Percentiles rank a stretch among this genome's conserved stretches.
phyloP scores from a whole-genome alignment of 2,329 filamentous ascomycete genomes.

The Lachnellula willkommii region DNA sequence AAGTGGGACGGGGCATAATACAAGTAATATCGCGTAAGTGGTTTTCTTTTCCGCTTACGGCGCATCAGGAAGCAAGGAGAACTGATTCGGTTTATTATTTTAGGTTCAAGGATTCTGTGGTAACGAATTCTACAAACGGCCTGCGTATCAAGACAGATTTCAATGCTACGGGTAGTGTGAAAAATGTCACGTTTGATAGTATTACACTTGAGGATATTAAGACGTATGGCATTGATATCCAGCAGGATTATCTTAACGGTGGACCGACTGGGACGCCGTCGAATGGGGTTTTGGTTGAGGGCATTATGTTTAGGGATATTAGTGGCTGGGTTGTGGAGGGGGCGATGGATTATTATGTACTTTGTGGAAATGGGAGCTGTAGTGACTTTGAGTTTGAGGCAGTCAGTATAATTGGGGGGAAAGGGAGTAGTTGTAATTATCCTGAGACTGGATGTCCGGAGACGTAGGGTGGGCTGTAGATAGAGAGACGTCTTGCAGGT shows the following conservation, averaged over 20 bases:
- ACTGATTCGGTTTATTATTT: no score
- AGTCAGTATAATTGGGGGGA: not conserved
- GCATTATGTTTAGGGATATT: constrained; percentile 29
- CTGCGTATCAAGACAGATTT: constrained; percentile 34
- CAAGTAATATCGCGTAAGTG: constrained; percentile 10
- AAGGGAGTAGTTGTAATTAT: not conserved
- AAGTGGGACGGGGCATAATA: constrained; percentile 4
- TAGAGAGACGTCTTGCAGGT: no score
- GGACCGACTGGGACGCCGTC: constrained; percentile 40
- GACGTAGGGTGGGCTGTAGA: no score
- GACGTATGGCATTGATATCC: constrained; percentile 44
- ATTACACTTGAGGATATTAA: constrained; percentile 40
- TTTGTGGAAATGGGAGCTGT: constrained; percentile 37
- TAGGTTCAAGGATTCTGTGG: constrained; percentile 22
- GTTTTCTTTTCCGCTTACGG: no score
- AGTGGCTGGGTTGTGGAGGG: constrained; percentile 26
- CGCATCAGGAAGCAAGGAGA: no score
- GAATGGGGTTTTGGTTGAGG: constrained; percentile 44
- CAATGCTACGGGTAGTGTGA: constrained; percentile 33
- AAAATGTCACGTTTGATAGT: constrained; percentile 39
- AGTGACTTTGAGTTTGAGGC: not conserved
- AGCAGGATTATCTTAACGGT: constrained; percentile 52
- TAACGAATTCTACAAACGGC: constrained; percentile 29
- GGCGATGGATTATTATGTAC: constrained; percentile 42
- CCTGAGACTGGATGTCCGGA: not conserved